phyloP scores from a whole-genome alignment of 306 rosid species.

The Cucurbita moschata region DNA sequence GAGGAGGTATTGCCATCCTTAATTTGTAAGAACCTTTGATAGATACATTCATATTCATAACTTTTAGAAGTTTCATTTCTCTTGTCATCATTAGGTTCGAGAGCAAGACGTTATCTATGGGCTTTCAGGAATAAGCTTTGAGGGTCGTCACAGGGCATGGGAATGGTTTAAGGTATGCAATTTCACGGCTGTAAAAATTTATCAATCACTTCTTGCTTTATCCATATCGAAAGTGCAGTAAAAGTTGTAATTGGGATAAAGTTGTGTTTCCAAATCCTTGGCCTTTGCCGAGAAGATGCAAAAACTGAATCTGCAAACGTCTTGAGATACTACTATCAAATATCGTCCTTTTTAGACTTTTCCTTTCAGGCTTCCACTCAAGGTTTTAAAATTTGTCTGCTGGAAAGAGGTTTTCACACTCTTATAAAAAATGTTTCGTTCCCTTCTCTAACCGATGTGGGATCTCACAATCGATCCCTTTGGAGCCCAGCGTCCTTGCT shows the following conservation, averaged over 20 bases:
- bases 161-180: constrained; percentile 46
- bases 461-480: too few relatives aligned
- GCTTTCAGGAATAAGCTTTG: constrained; percentile 28
- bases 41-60: not conserved
- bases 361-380: too few relatives aligned
- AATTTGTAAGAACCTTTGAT: not conserved
- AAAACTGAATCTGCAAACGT: not conserved
- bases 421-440: too few relatives aligned
- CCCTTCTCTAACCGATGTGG: too few relatives aligned
- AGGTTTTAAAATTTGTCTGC: too few relatives aligned
- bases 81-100: constrained; percentile 26
- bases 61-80: not conserved
- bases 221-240: not conserved
- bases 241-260: not conserved
- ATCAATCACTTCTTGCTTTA: not conserved
- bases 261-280: not conserved
- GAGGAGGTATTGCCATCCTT: constrained; percentile 23
- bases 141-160: constrained; percentile 36
- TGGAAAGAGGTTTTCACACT: too few relatives aligned
- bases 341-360: too few relatives aligned
- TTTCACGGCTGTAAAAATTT: not conserved
- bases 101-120: constrained; percentile 35
- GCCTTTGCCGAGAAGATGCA: too few relatives aligned
- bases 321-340: not conserved
- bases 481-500: too few relatives aligned